Evolutionary conservation across 2,329 filamentous ascomycete species (phyloP).

Genomic region (Microthyrium microscopicum): DNA sequence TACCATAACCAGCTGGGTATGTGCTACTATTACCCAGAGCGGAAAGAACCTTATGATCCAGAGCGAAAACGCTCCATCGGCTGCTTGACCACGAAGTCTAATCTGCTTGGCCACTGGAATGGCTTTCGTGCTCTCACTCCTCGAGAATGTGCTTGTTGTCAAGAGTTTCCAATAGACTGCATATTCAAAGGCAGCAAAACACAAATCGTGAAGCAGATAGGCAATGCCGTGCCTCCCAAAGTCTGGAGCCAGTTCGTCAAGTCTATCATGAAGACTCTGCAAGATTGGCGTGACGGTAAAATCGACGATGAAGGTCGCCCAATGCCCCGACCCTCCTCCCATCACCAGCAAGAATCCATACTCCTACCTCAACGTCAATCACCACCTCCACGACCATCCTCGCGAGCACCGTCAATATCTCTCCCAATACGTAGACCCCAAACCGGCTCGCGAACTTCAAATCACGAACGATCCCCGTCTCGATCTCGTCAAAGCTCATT

Average conservation of each 20-base stretch:
- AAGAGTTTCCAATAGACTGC: slow-evolving; percentile 2
- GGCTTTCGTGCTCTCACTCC: background rate
- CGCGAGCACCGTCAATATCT: no score
- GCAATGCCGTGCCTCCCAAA: slow-evolving; percentile 5
- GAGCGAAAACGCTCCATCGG: no score
- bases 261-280: background rate
- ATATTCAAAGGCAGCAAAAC: background rate
- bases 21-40: background rate
- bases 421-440: no score
- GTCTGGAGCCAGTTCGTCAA: slow-evolving; percentile 1
- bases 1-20: background rate
- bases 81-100: no score
- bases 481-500: no score
- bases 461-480: no score
- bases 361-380: no score
- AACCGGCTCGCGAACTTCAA: no score
- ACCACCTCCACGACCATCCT: no score
- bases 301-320: slow-evolving; percentile 2
- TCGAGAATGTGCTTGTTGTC: background rate
- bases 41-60: slow-evolving; percentile 1
- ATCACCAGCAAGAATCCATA: no score
- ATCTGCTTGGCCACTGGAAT: background rate
- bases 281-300: slow-evolving; percentile 1
- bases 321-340: no score
- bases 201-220: background rate